These are phyloP conservation scores for Dentipellis fragilis DNA, from an alignment of 768 basidiomycete genomes.

Conservation along the genomic window DNA sequence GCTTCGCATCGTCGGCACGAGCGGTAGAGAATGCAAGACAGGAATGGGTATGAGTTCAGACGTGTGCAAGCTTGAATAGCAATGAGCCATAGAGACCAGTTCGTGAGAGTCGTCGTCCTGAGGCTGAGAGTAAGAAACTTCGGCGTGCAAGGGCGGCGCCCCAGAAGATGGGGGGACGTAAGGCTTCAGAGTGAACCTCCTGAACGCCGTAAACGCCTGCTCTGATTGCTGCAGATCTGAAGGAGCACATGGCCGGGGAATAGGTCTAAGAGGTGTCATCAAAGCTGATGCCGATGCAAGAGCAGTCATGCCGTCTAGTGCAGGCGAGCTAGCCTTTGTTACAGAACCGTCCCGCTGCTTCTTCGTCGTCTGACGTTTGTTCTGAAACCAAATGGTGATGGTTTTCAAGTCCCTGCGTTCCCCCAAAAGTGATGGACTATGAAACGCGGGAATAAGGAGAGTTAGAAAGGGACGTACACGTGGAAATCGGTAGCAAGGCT, in stretches of 20 bases:
- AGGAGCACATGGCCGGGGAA: background rate
- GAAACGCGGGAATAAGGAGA: background rate
- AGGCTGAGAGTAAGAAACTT: background rate
- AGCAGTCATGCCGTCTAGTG: constrained; percentile 3
- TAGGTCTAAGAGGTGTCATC: constrained; percentile 2
- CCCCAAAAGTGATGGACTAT: too few species aligned
- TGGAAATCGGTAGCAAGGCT: constrained; percentile 27
- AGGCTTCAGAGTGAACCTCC: background rate
- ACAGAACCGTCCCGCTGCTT: constrained; percentile 16
- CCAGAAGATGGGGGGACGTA: background rate
- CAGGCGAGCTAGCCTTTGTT: background rate
- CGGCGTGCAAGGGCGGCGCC: background rate
- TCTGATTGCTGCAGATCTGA: background rate
- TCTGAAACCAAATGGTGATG: constrained; percentile 74
- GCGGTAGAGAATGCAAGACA: background rate
- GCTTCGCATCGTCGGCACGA: too few species aligned
- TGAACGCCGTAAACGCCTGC: background rate
- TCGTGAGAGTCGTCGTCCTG: too few species aligned
- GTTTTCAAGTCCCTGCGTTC: constrained; percentile 32
- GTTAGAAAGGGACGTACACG: constrained; percentile 21
- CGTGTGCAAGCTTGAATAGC: background rate
- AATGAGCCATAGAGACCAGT: background rate
- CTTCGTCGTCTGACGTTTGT: constrained; percentile 55
- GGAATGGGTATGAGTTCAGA: background rate
- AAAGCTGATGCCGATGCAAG: constrained; percentile 11